Evolutionary conservation across 352 stramenopile species (phyloP).

Genomic region (Globisporangium abappressorium): DNA sequence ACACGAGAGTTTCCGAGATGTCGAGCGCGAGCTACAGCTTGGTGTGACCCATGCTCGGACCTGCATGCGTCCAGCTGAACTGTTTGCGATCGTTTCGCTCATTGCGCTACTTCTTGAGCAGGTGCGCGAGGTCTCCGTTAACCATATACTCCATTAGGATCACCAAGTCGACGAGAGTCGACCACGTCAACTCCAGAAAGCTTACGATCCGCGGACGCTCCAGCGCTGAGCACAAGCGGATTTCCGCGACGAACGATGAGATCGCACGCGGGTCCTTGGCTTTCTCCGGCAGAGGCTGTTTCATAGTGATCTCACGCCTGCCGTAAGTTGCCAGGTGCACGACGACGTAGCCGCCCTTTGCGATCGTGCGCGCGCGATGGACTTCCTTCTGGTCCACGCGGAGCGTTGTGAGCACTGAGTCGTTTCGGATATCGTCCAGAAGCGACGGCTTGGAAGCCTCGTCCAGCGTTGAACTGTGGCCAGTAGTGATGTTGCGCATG

Average conservation of each 20-base stretch:
- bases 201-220: conserved; percentile 27
- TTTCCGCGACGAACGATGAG: conserved; percentile 28
- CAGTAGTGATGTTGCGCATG: conserved; percentile 7
- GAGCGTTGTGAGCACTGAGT: conserved; percentile 40
- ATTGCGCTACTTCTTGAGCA: conserved; percentile 17
- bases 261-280: conserved; percentile 23
- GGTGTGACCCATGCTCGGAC: neutral
- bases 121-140: conserved; percentile 25
- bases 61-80: conserved; percentile 28
- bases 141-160: conserved; percentile 35
- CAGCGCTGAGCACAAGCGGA: conserved; percentile 20
- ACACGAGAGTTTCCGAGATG: conserved; percentile 27
- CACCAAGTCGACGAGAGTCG: conserved; percentile 17
- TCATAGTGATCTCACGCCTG: conserved; percentile 26
- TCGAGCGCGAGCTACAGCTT: conserved; percentile 25
- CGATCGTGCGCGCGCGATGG: conserved; percentile 28
- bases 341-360: conserved; percentile 54
- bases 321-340: conserved; percentile 41
- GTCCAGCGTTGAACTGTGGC: conserved; percentile 5
- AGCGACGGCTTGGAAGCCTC: conserved; percentile 26
- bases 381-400: conserved; percentile 51
- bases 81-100: conserved; percentile 20
- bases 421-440: conserved; percentile 48
- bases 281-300: conserved; percentile 17
- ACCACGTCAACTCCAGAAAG: conserved; percentile 28